Evolutionary conservation across 306 rosid genomes (phyloP), one percentile per base, ranked within the genome.

Genomic region (Vigna trinervia): DNA sequence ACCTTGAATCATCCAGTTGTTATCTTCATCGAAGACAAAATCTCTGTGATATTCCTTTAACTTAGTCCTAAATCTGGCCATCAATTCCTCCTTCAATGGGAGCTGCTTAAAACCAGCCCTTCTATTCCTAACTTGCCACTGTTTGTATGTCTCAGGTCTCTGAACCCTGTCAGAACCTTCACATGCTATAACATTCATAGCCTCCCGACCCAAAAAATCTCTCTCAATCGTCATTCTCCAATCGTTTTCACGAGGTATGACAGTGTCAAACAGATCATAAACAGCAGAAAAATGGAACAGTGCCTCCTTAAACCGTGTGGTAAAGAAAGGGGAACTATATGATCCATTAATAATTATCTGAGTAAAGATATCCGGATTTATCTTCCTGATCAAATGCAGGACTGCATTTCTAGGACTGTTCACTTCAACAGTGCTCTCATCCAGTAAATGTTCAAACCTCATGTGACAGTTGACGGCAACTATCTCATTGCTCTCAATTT

Each of bases 71-170:
- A 85, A 74, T 47, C 43, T 77, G 46, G 34, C 75, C 89, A 90
- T 64, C 2, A 89, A 3, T 22, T 87, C 88, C 56, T 56, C 47
- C 38, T 86, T 51, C 80, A 90, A 4, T 7, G 91, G 96, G 4
- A 89, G 65, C 52, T 80, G 83, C 88, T 47, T 79, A 62, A 93
- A 85, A 68, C 97, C 96, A 20, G 92, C 94, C 77, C 90, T 87
- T 12, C 19, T 76, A 48, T 20, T 63, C 68, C 96, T 82, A 20
- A 81, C 83, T 62, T 88, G 89, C 94, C 96, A 93, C 23, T 86
- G 88, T 84, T 82, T 89, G 79, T 90, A 89, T 14, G 90, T 82
- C 87, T 93, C 94, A 5, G 96, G 96, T 88, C 94, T 90, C 80
- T 90, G 89, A 56, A 89, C 83, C 78, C 97, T 85, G 75, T 90